phyloP scores from a whole-genome alignment of 1,284 basidiomycete genomes.

The Cryptococcus hybrid region DNA sequence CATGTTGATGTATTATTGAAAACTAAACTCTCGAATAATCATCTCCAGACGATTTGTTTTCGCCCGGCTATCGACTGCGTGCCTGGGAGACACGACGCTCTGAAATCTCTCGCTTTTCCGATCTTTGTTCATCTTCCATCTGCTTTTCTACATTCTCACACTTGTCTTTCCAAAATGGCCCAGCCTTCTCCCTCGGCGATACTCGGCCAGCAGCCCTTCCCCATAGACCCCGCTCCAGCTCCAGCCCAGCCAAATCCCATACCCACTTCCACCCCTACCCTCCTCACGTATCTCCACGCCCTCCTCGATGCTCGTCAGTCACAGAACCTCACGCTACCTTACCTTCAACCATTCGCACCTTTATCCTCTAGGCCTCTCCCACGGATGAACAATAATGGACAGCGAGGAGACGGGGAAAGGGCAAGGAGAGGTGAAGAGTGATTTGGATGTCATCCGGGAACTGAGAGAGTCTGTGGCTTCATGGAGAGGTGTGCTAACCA shows the following conservation, averaged over 20 bases:
- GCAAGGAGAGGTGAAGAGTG: not conserved
- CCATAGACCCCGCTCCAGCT: too few relatives aligned
- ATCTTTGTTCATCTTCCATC: too few relatives aligned
- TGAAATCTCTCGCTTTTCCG: too few relatives aligned
- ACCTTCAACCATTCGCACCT: constrained; percentile 31
- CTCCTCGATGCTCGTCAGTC: constrained; percentile 21
- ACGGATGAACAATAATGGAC: constrained; percentile 3
- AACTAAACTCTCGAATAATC: too few relatives aligned
- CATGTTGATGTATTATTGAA: too few relatives aligned
- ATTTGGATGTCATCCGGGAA: constrained; percentile 10
- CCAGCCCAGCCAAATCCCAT: not conserved
- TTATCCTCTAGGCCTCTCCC: constrained; percentile 11
- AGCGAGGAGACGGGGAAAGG: constrained; percentile 23
- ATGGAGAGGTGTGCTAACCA: constrained; percentile 8
- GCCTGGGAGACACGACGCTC: too few relatives aligned
- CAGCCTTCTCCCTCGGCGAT: not conserved
- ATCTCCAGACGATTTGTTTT: too few relatives aligned
- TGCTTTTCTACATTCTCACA: not conserved
- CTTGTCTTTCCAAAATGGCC: not conserved
- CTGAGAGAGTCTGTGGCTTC: constrained; percentile 11
- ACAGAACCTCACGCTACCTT: constrained; percentile 16
- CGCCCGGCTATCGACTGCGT: too few relatives aligned
- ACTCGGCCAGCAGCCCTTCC: not conserved
- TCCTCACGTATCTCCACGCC: constrained; percentile 22
- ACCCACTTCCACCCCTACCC: constrained; percentile 9